These are phyloP conservation scores for Hemileccinum impolitum DNA, from an alignment of 768 basidiomycete genomes.

Conservation along the genomic window DNA sequence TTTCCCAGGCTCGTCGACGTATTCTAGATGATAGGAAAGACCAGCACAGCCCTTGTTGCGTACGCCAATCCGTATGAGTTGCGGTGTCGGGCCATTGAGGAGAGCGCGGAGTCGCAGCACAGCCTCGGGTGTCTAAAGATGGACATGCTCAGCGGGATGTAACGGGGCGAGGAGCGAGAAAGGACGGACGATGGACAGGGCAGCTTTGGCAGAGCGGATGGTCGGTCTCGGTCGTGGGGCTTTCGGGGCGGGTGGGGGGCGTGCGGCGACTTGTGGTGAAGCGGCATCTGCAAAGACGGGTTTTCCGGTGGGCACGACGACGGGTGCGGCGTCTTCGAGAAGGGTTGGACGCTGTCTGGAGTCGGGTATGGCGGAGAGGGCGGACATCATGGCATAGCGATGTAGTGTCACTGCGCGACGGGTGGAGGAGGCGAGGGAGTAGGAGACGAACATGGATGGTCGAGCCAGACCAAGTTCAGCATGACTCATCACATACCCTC, in stretches of 20 bases:
- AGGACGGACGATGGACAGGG: conserved; percentile 62
- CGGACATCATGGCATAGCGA: conserved; percentile 68
- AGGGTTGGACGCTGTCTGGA: conserved; percentile 16
- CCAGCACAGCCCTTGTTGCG: conserved; percentile 98
- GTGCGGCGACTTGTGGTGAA: conserved; percentile 69
- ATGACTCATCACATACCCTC: conserved; percentile 23
- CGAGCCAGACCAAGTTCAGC: background rate
- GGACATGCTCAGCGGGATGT: background rate
- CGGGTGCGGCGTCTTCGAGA: conserved; percentile 47
- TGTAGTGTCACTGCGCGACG: conserved; percentile 14
- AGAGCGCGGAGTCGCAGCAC: conserved; percentile 70
- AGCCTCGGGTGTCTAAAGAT: conserved; percentile 70
- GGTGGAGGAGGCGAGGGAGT: conserved; percentile 14
- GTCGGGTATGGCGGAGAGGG: conserved; percentile 37
- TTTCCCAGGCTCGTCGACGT: conserved; percentile 83
- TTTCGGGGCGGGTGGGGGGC: conserved; percentile 68
- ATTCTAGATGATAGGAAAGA: conserved; percentile 82
- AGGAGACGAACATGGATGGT: conserved; percentile 21
- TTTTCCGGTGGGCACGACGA: conserved; percentile 45
- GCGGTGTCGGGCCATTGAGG: conserved; percentile 79
- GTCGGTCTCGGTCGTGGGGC: conserved; percentile 60
- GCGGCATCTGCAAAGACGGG: conserved; percentile 55
- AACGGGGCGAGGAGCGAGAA: background rate
- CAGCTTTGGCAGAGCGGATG: conserved; percentile 71
- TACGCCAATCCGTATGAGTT: conserved; percentile 92